These are phyloP conservation scores for Coemansia sp. DNA, from an alignment of 192 early-diverging fungal species.

Conservation along the genomic window DNA sequence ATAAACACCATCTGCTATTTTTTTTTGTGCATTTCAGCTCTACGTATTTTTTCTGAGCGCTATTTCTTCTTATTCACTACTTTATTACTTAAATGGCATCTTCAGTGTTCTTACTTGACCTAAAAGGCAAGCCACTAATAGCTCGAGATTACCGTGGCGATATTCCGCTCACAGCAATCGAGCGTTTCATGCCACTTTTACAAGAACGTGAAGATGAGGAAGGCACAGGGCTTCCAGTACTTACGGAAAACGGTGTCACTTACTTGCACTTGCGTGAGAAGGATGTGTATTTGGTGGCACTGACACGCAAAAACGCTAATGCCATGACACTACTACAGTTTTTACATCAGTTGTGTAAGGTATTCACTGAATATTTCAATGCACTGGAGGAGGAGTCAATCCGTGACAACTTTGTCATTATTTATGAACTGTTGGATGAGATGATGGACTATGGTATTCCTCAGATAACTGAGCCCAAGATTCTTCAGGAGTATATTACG, in stretches of 20 bases:
- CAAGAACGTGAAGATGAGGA: conserved; percentile 92
- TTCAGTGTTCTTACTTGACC: conserved; percentile 89
- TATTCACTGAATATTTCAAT: conserved; percentile 93
- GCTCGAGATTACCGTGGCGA: conserved; percentile 97
- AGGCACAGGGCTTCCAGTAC: conserved; percentile 81
- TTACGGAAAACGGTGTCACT: conserved; percentile 94
- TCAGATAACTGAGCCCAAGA: conserved; percentile 86
- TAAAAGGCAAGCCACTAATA: conserved; percentile 99
- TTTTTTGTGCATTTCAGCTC: not conserved
- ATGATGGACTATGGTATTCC: conserved; percentile 94
- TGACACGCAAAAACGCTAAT: conserved; percentile 97
- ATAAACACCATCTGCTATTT: not conserved
- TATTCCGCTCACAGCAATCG: conserved; percentile 92
- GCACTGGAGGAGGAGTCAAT: conserved; percentile 88
- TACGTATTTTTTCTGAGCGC: not conserved
- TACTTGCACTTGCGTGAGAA: conserved; percentile 95
- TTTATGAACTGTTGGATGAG: conserved; percentile 87
- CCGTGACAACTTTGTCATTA: conserved; percentile 88
- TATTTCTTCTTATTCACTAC: not conserved
- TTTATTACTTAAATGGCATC: conserved; percentile 52
- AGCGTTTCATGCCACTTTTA: conserved; percentile 97
- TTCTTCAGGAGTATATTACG: conserved; percentile 91
- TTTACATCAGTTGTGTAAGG: conserved; percentile 88
- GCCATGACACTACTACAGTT: conserved; percentile 94
- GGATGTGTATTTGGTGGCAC: conserved; percentile 92